A percentile compares a stretch with the other conserved stretches of the same genome.
These are phyloP conservation scores for Spongispora temasekensis DNA, from an alignment of 1,284 basidiomycete species.

Conservation along the genomic window DNA sequence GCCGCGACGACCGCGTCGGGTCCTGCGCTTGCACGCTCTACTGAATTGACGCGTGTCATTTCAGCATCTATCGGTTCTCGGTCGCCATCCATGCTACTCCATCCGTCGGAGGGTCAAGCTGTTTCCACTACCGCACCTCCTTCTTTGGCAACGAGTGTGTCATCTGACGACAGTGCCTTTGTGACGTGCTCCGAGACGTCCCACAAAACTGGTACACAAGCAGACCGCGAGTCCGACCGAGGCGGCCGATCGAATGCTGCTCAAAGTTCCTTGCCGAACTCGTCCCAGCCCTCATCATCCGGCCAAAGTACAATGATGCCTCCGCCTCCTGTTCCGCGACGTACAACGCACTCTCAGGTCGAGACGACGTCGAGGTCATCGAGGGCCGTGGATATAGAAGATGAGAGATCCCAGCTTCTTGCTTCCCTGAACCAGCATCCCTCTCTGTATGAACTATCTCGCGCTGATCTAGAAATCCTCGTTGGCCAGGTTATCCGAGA, in stretches of 20 bases:
- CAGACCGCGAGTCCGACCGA: constrained; percentile 6
- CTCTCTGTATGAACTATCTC: constrained; percentile 49
- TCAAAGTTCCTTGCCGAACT: constrained; percentile 32
- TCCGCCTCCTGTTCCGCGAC: constrained; percentile 26
- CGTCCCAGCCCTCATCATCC: constrained; percentile 35
- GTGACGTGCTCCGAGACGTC: constrained; percentile 34
- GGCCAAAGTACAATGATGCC: constrained; percentile 27
- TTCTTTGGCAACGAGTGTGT: constrained; percentile 13
- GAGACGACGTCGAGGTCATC: constrained; percentile 4
- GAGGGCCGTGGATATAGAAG: constrained; percentile 1
- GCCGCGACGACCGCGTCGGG: constrained; percentile 15
- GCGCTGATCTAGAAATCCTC: constrained; percentile 46
- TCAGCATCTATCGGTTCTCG: not conserved
- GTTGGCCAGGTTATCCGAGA: constrained; percentile 56
- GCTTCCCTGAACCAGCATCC: constrained; percentile 43
- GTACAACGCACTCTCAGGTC: constrained; percentile 7
- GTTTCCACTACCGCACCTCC: constrained; percentile 7
- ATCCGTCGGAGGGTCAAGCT: not conserved
- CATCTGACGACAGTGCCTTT: constrained; percentile 34
- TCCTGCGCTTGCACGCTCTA: not conserved
- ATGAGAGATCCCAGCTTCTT: constrained; percentile 31
- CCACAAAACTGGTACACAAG: constrained; percentile 5
- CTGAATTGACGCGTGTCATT: constrained; percentile 2
- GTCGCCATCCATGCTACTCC: not conserved
- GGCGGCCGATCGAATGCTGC: not conserved